Conservation (phyloP, 495 filamentous ascomycete species). For the Podospora conica region DNA sequence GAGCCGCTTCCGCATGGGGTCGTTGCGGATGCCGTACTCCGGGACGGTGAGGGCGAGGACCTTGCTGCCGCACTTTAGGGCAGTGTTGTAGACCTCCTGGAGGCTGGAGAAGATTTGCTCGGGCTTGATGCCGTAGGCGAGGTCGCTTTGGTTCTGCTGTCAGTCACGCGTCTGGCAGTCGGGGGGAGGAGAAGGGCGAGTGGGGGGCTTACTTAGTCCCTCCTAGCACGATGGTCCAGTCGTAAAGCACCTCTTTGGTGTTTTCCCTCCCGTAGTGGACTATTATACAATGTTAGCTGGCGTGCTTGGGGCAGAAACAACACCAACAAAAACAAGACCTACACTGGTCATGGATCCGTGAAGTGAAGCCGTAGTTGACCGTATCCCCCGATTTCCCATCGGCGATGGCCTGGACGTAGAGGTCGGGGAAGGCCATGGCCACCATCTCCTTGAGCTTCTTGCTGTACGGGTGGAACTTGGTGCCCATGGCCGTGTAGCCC, state of each 20-base stretch:
- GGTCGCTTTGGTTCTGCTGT: constrained; percentile 30
- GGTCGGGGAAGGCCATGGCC: constrained; percentile 33
- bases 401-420: constrained; percentile 28
- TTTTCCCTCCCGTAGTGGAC: not conserved
- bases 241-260: constrained; percentile 17
- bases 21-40: constrained; percentile 38
- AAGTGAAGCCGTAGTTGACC: constrained; percentile 41
- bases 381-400: constrained; percentile 49
- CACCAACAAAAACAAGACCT: constrained; percentile 12
- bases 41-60: constrained; percentile 57
- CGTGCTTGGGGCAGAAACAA: not conserved
- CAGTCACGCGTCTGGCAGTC: not conserved
- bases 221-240: constrained; percentile 49
- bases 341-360: constrained; percentile 43
- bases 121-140: constrained; percentile 31
- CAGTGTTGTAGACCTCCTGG: constrained; percentile 41
- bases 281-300: not conserved
- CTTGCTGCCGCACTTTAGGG: constrained; percentile 41
- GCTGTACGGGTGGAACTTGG: constrained; percentile 48
- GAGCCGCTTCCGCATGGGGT: constrained; percentile 38
- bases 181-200: not conserved
- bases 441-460: constrained; percentile 33
- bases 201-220: constrained; percentile 50
- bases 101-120: constrained; percentile 37
- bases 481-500: constrained; percentile 45